A percentile compares a stretch with the other conserved stretches of the same genome.
Conservation (phyloP, 2,329 filamentous ascomycete genomes). For the Colletotrichum chlorophyti region DNA sequence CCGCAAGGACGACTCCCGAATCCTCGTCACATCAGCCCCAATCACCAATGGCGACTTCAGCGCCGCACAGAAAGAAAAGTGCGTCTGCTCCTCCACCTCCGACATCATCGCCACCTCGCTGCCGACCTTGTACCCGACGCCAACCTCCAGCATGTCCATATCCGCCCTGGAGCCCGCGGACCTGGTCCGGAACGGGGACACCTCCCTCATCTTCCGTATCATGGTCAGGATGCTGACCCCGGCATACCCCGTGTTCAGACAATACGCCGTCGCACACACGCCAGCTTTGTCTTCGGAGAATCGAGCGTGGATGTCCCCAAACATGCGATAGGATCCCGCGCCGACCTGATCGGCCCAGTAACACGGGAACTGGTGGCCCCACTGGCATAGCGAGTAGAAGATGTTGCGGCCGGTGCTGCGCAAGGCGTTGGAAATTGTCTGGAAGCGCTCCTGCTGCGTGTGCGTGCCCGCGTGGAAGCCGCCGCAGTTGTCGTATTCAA, state of each 20-base stretch:
- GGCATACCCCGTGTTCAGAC: constrained; percentile 42
- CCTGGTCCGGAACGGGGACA: constrained; percentile 37
- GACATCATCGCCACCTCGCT: constrained; percentile 28
- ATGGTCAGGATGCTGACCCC: constrained; percentile 39
- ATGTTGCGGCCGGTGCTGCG: constrained; percentile 38
- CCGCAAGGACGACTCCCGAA: constrained; percentile 29
- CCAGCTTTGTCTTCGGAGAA: constrained; percentile 34
- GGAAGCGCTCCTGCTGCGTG: constrained; percentile 53
- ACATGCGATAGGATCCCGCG: constrained; percentile 40
- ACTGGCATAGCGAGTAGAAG: constrained; percentile 42
- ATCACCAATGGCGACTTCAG: constrained; percentile 53
- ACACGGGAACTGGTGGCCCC: constrained; percentile 37
- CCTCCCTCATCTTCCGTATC: constrained; percentile 42
- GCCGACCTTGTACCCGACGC: constrained; percentile 42
- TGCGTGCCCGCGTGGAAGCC: constrained; percentile 55
- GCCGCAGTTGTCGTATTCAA: constrained; percentile 60
- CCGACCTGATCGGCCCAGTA: constrained; percentile 32
- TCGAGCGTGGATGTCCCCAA: constrained; percentile 40
- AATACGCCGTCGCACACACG: constrained; percentile 40
- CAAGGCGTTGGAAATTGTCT: constrained; percentile 40
- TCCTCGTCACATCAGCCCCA: constrained; percentile 43
- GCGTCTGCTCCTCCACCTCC: constrained; percentile 44
- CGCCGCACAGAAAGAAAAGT: constrained; percentile 53
- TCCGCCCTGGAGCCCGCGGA: constrained; percentile 38
- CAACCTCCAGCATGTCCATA: constrained; percentile 51